Base-by-base conservation (phyloP, 2,329 filamentous ascomycete genomes). In the Fusarium setosum region DNA sequence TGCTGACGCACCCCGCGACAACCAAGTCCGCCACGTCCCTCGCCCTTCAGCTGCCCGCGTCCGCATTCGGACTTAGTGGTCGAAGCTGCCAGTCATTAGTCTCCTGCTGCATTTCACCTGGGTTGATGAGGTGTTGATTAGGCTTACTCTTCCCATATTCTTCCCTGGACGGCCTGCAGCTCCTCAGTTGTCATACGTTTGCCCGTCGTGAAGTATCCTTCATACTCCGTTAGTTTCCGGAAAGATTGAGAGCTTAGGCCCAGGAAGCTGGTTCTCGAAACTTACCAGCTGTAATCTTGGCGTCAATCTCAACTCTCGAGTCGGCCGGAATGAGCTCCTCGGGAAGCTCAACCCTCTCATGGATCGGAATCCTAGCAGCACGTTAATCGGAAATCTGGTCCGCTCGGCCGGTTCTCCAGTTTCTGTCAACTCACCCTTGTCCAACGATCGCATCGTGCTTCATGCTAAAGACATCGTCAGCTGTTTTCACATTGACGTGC, bases 221-320 rank as follows among this genome's bases (percentile, higher is more conserved):
- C 41, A 47, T 50, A 44, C 50, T 34, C 47, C 59, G 59, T 71
- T 68, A 71, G 66, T 65, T 59, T 49, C 49, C 59, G 41, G 69
- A 29, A 12, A n/a, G 20, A 5, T 59, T 42, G 24, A 24, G 40
- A 47, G 26, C 45, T 59, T 47, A 35, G 42, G 38, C 34, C 41
- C 59, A 23, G 52, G 44, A 48, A 18, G 31, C 29, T 21, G 31
- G 5, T 34, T 31, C 58, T 52, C 23, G 18, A 31, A 56, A 81
- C 88, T 79, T 81, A 93, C 92, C 96, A 61, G 95, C 94, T 71
- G 95, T 96, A 75, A 98, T 97, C 83, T 98, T 98, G 59, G 96
- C 96, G 79, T 98, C 96, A 74, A 98, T 99, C 79, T 99, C 96
- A n/a, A 98, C 96, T 68, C 95, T 86, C 52, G 94, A 97, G 79